Evolutionary conservation across 306 rosid genomes (phyloP).

Genomic region (Biancaea sappan): DNA sequence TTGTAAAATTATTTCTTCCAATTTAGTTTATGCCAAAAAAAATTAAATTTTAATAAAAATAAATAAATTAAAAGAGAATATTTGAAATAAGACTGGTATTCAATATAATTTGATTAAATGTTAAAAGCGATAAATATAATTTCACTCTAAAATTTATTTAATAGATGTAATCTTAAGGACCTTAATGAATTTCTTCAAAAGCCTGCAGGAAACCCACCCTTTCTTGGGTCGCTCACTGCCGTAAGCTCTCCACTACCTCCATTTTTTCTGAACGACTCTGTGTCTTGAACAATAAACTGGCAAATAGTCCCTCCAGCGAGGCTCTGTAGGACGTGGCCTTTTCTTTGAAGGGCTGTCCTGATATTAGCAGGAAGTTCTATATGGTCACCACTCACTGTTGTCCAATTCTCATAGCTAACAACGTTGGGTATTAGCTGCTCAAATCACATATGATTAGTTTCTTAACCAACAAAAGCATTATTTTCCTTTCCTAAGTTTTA

Average conservation of each 20-base stretch:
- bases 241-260: conserved; percentile 46
- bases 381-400: conserved; percentile 66
- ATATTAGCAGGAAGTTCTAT: conserved; percentile 60
- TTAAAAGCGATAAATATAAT: too few species aligned
- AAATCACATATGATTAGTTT: conserved; percentile 21
- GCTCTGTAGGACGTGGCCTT: conserved; percentile 71
- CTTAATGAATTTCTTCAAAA: conserved; percentile 41
- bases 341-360: conserved; percentile 59
- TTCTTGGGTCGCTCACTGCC: conserved; percentile 95
- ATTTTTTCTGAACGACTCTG: conserved; percentile 17
- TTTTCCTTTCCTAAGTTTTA: too few species aligned
- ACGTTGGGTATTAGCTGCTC: conserved; percentile 73
- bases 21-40: too few species aligned
- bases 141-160: too few species aligned
- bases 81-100: too few species aligned
- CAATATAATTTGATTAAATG: too few species aligned
- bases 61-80: too few species aligned
- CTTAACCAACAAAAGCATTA: too few species aligned
- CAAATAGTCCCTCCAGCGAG: conserved; percentile 66
- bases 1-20: too few species aligned
- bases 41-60: too few species aligned
- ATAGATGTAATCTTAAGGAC: too few species aligned
- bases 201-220: conserved; percentile 85
- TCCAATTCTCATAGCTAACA: conserved; percentile 81
- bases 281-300: conserved; percentile 59